phyloP scores from a whole-genome alignment of 371 early-diverging fungal species.

The Mucor velutinosus region DNA sequence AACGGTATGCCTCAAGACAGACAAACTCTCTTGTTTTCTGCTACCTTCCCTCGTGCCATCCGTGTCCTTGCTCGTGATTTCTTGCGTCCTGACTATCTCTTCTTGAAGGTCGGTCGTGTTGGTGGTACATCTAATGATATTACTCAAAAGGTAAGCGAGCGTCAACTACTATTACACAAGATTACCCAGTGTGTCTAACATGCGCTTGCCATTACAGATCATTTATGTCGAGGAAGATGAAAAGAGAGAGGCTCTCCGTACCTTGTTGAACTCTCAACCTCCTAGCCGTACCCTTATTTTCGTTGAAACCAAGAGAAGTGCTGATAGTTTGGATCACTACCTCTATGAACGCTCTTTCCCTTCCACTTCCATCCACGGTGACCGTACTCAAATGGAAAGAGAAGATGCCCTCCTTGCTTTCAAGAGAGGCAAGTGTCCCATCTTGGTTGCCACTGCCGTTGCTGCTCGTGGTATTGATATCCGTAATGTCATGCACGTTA shows the following conservation, averaged over 20 bases:
- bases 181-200: constrained; percentile 27
- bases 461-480: constrained; percentile 94
- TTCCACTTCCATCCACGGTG: constrained; percentile 75
- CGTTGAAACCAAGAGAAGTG: constrained; percentile 80
- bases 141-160: constrained; percentile 34
- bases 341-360: constrained; percentile 71
- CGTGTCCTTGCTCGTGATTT: constrained; percentile 90
- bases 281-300: constrained; percentile 80
- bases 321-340: constrained; percentile 76
- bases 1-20: constrained; percentile 66
- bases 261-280: constrained; percentile 41
- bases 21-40: constrained; percentile 98
- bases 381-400: constrained; percentile 78
- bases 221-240: constrained; percentile 71
- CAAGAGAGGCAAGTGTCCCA: constrained; percentile 72
- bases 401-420: constrained; percentile 80
- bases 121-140: constrained; percentile 60
- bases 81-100: constrained; percentile 66
- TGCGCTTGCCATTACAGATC: constrained; percentile 53
- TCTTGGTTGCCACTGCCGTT: constrained; percentile 92
- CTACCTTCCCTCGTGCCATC: constrained; percentile 97
- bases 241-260: constrained; percentile 46
- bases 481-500: constrained; percentile 79
- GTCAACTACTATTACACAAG: constrained; percentile 48
- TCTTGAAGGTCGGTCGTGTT: constrained; percentile 56